Base-by-base conservation (phyloP, 2,329 filamentous ascomycete species). In the Calonectria naviculata region DNA sequence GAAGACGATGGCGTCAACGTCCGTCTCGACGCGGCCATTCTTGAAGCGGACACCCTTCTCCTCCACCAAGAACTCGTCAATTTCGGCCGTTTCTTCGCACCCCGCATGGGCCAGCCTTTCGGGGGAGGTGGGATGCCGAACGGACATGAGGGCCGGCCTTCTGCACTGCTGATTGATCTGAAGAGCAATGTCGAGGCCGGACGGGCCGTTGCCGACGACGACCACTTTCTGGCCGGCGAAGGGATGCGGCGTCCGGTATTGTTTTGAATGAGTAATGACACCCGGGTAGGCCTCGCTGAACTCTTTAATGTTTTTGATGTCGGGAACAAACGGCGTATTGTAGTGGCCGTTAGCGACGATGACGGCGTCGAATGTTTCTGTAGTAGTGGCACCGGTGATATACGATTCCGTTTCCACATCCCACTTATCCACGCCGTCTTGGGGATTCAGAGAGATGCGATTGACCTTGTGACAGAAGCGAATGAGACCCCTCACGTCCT, bases 151-250 rank as follows among this genome's bases (percentile, higher is more conserved):
- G 1, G 97, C 83, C 13, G 91, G 92, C 2, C 83, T 83, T 72
- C 85, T 83, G 79, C 90, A 91, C 41, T 91, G 86, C 7, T 84
- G 79, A 61, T 88, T 89, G 76, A 98, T 93, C 80, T 98, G 96
- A 2, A 87, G 84, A 19, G 93, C 92, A 76, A 98, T 94, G 78
- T 98, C 96, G 19, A 95, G 84, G 0, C 95, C 96, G 0, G 94
- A 97, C 0, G 95, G 93, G 0, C 93, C 93, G 77, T 94, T 97
- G 12, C 96, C 96, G 0, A 98, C 91, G 0, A 98, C 88, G 6
- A 98, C 82, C 13, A 97, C 93, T 81, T 94, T 97, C 81, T 93
- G 93, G 65, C 85, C 87, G 1, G 80, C 79, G 77, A 92, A 98
- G 0, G 85, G 78, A 21, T 90, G 87, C 0, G 94, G 89, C 0